Percentiles rank a stretch among this genome's conserved stretches.
phyloP scores from a whole-genome alignment of 192 early-diverging fungal genomes.

The Ambispora gerdemannii region DNA sequence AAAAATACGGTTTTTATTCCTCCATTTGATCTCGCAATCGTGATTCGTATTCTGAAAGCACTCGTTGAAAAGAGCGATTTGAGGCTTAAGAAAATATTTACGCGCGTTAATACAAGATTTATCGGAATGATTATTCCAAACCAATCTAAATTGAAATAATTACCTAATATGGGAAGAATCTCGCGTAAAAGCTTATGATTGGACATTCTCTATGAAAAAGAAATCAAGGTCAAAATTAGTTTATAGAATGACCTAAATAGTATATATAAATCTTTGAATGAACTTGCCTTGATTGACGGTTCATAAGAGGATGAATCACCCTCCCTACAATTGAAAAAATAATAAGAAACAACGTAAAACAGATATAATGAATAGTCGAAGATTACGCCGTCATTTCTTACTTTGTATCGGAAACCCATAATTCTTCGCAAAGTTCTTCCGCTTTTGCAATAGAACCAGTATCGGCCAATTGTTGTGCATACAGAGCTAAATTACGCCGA shows the following conservation, averaged over 20 bases:
- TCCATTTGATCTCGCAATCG: neutral
- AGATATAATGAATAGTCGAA: neutral
- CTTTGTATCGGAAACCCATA: conserved; percentile 56
- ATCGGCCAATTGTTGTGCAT: conserved; percentile 65
- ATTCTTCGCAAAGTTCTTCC: conserved; percentile 65
- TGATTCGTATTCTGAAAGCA: conserved; percentile 54
- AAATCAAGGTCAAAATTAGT: conserved; percentile 31
- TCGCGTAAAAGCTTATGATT: conserved; percentile 66
- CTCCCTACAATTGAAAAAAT: conserved; percentile 26
- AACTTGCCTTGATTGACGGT: conserved; percentile 33
- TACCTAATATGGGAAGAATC: conserved; percentile 65
- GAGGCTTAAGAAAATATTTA: conserved; percentile 38
- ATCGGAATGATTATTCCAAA: neutral
- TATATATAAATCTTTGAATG: conserved; percentile 29
- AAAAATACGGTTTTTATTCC: no score
- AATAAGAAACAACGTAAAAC: conserved; percentile 9
- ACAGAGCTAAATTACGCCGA: conserved; percentile 54
- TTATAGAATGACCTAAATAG: no score
- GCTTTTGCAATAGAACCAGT: conserved; percentile 57
- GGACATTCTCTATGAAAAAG: conserved; percentile 43
- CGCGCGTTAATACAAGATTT: neutral
- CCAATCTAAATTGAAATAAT: conserved; percentile 3
- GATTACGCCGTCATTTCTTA: conserved; percentile 25
- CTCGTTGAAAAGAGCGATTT: conserved; percentile 62
- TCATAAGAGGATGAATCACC: conserved; percentile 28